These are phyloP conservation scores for Sporothrix luriei DNA, from an alignment of 2,329 filamentous ascomycete genomes.

Conservation along the genomic window DNA sequence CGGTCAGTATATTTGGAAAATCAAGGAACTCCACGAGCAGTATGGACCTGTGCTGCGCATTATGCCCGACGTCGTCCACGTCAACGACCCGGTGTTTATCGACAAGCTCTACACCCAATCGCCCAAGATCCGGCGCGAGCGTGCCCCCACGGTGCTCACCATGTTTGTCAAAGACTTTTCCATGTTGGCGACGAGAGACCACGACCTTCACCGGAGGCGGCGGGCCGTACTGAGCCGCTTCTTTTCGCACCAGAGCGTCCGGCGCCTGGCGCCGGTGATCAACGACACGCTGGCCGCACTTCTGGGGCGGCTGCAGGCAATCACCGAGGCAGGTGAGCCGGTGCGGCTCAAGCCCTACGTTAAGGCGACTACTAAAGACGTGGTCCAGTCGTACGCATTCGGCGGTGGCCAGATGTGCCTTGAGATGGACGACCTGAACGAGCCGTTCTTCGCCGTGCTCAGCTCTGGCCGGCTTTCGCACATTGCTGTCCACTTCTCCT, in stretches of 20 bases:
- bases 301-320: not conserved
- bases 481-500: not conserved
- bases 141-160: not conserved
- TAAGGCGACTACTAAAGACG: conserved; percentile 13
- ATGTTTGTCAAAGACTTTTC: conserved; percentile 17
- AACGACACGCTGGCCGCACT: not conserved
- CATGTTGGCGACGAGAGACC: conserved; percentile 13
- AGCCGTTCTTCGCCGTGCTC: conserved; percentile 13
- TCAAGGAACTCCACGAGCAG: not conserved
- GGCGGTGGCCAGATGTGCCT: conserved; percentile 19
- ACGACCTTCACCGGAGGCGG: conserved; percentile 19
- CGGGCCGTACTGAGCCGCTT: conserved; percentile 13
- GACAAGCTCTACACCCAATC: conserved; percentile 19
- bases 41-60: conserved; percentile 22
- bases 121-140: conserved; percentile 15
- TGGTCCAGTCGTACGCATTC: conserved; percentile 25
- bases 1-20: not conserved
- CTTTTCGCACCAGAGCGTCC: conserved; percentile 21
- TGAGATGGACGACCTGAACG: conserved; percentile 22
- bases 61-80: conserved; percentile 22
- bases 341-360: not conserved
- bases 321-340: not conserved
- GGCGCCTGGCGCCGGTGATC: conserved; percentile 5
- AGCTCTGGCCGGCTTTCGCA: not conserved
- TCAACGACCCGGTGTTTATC: conserved; percentile 19